Evolutionary conservation across 345 rosid species (phyloP).

Genomic region (Aquilaria malaccensis): DNA sequence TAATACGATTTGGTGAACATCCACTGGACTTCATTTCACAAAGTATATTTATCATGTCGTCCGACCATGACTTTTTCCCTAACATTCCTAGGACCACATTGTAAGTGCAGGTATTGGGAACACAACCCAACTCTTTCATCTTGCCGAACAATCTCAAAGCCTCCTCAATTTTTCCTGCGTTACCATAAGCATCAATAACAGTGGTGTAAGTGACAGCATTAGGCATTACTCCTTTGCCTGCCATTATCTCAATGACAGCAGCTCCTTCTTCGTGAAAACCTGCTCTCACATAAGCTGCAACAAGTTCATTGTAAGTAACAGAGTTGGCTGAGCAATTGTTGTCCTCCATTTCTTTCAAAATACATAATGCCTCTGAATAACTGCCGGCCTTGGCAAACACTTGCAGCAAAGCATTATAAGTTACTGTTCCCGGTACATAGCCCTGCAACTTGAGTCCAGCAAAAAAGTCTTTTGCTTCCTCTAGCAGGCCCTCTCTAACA

Average conservation of each 20-base stretch:
- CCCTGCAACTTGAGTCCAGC: constrained; percentile 57
- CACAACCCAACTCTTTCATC: constrained; percentile 79
- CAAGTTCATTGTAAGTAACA: constrained; percentile 81
- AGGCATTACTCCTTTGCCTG: constrained; percentile 57
- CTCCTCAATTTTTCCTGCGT: constrained; percentile 58
- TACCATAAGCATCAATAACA: constrained; percentile 75
- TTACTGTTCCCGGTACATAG: constrained; percentile 70
- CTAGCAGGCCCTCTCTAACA: constrained; percentile 73
- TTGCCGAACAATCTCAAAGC: constrained; percentile 53
- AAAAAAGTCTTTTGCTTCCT: constrained; percentile 72
- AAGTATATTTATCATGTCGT: constrained; percentile 69
- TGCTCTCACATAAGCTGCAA: constrained; percentile 78
- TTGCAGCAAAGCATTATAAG: constrained; percentile 72
- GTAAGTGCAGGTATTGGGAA: constrained; percentile 77
- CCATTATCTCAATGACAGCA: constrained; percentile 64
- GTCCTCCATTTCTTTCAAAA: constrained; percentile 87
- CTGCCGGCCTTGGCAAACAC: constrained; percentile 79
- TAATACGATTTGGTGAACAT: constrained; percentile 73
- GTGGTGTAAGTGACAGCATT: constrained; percentile 84
- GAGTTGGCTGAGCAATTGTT: constrained; percentile 57
- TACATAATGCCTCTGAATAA: constrained; percentile 57
- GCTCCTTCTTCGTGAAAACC: constrained; percentile 79
- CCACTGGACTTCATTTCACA: constrained; percentile 73
- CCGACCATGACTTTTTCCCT: constrained; percentile 59
- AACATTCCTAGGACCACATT: constrained; percentile 74